These are phyloP conservation scores for Thalassiosira exigua DNA, from an alignment of 352 stramenopile species.

Conservation along the genomic window DNA sequence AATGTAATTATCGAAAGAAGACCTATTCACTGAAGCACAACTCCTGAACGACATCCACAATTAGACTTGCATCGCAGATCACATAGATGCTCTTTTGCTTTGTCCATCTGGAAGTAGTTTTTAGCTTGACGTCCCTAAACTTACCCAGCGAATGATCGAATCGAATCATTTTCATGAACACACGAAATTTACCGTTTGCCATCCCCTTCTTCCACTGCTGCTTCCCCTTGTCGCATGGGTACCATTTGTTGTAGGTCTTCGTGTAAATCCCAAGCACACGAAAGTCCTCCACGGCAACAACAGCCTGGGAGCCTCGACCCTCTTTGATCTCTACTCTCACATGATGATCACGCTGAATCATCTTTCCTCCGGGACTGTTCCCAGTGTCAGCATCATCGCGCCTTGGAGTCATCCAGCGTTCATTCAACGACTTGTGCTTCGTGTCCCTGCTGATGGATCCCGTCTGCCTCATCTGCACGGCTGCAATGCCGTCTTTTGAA, in stretches of 20 bases:
- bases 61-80: conserved; percentile 16
- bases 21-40: too few relatives aligned
- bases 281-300: conserved; percentile 20
- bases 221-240: conserved; percentile 16
- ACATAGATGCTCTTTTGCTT: conserved; percentile 29
- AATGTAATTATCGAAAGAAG: too few relatives aligned
- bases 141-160: conserved; percentile 31
- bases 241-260: conserved; percentile 51
- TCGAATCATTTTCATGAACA: conserved; percentile 26
- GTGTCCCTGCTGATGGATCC: conserved; percentile 6
- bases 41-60: conserved; percentile 35
- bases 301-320: not conserved
- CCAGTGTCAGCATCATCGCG: too few relatives aligned
- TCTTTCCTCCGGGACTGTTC: too few relatives aligned
- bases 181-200: conserved; percentile 14
- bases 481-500: not conserved
- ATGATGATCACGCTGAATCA: conserved; percentile 16
- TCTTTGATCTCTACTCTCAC: conserved; percentile 14
- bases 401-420: not conserved
- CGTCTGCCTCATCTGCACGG: not conserved
- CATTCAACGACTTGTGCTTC: conserved; percentile 15
- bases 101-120: conserved; percentile 7
- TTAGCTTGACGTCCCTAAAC: conserved; percentile 7
- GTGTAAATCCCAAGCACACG: conserved; percentile 32
- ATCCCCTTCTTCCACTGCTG: conserved; percentile 17